Evolutionary conservation across 345 rosid species (phyloP).

Genomic region (Carallia pectinifolia): DNA sequence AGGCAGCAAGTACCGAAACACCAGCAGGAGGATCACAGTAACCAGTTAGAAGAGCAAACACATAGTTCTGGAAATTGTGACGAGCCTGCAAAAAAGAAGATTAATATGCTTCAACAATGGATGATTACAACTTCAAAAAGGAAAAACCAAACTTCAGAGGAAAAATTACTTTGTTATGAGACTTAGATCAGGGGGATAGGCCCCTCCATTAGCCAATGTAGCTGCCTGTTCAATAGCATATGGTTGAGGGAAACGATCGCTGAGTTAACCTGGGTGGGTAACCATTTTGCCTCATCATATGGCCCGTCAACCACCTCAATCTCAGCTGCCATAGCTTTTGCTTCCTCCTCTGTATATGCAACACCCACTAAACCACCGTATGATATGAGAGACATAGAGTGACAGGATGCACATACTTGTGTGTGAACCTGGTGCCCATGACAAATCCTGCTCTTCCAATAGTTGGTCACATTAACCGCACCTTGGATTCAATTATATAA

Average conservation of each 20-base stretch:
- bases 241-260: constrained; percentile 92
- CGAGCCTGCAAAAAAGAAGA: constrained; percentile 66
- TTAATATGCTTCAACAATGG: constrained; percentile 7
- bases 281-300: constrained; percentile 98
- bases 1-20: constrained; percentile 47
- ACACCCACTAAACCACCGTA: constrained; percentile 96
- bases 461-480: constrained; percentile 3
- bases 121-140: constrained; percentile 5
- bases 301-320: constrained; percentile 98
- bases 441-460: constrained; percentile 69
- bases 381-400: constrained; percentile 93
- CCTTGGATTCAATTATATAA: neutral
- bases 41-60: constrained; percentile 92
- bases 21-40: constrained; percentile 99
- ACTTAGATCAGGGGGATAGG: constrained; percentile 99
- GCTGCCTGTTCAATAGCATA: constrained; percentile 94
- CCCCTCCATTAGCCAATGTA: constrained; percentile 99
- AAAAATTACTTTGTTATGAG: constrained; percentile 79
- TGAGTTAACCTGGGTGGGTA: constrained; percentile 94
- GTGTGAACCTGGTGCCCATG: constrained; percentile 97
- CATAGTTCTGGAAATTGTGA: constrained; percentile 96
- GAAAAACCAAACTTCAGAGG: neutral
- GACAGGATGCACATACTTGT: constrained; percentile 99
- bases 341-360: constrained; percentile 96
- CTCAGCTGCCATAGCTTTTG: constrained; percentile 98